phyloP scores from a whole-genome alignment of 2,329 filamentous ascomycete genomes.

The Colletotrichum agaves region DNA sequence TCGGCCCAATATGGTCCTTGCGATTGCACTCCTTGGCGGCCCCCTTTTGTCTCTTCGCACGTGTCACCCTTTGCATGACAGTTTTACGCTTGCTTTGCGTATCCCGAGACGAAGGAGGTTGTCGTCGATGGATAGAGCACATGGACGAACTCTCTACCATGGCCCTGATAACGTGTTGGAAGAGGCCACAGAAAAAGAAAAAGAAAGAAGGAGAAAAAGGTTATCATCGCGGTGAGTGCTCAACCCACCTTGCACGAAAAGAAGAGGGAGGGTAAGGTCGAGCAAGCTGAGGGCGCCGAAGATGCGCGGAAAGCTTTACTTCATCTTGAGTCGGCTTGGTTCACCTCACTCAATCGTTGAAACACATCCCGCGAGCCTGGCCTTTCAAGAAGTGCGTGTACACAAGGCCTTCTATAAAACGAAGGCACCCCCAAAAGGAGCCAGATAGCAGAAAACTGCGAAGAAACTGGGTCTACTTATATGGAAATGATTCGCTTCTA shows the following conservation, averaged over 20 bases:
- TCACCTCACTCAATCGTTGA: too few species aligned
- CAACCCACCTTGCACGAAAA: neutral
- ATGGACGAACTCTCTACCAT: slow-evolving; percentile 22
- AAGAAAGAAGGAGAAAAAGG: too few species aligned
- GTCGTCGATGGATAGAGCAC: slow-evolving; percentile 21
- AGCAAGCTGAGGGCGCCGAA: neutral
- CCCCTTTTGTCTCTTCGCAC: neutral
- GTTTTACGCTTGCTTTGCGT: slow-evolving; percentile 51
- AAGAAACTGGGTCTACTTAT: too few species aligned
- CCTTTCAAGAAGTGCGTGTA: too few species aligned
- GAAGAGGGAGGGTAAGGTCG: neutral
- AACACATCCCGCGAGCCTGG: too few species aligned
- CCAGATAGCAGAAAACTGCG: too few species aligned
- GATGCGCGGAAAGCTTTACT: neutral
- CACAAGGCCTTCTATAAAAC: too few species aligned
- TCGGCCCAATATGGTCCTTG: slow-evolving; percentile 2
- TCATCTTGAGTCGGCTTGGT: too few species aligned
- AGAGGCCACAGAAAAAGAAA: too few species aligned
- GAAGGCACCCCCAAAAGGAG: too few species aligned
- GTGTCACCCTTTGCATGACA: neutral
- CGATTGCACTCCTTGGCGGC: neutral
- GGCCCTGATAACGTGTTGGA: neutral
- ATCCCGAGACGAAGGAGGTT: slow-evolving; percentile 50
- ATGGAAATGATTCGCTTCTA: too few species aligned
- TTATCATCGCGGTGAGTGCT: neutral